These are phyloP conservation scores for Ocimum tenuiflorum DNA, from an alignment of 257 asterid species.

Conservation along the genomic window DNA sequence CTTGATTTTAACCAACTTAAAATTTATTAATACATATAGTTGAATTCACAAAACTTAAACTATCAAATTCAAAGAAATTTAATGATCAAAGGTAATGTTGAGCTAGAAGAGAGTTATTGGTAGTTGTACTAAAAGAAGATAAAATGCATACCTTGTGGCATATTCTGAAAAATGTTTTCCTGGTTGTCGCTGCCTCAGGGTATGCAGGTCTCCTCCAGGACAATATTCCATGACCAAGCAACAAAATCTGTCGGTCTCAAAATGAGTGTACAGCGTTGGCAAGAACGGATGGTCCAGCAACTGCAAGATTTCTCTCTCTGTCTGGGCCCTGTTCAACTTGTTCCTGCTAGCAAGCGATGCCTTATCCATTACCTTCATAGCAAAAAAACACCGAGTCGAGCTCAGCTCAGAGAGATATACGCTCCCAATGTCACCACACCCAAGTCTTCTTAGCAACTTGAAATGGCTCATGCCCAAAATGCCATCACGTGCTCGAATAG, in stretches of 20 bases:
- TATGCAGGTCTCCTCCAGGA: constrained; percentile 74
- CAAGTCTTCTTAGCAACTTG: constrained; percentile 59
- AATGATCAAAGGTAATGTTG: not conserved
- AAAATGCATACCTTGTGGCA: constrained; percentile 48
- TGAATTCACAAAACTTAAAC: not conserved
- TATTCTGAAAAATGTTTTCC: constrained; percentile 71
- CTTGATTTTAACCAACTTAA: not conserved
- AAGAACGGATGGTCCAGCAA: constrained; percentile 73
- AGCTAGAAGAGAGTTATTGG: not conserved
- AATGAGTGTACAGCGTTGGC: constrained; percentile 63
- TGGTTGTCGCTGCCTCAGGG: constrained; percentile 60
- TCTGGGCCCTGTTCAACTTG: constrained; percentile 74
- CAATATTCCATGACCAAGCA: constrained; percentile 83
- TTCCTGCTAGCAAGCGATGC: constrained; percentile 77
- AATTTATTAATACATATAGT: not conserved
- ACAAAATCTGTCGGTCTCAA: constrained; percentile 63
- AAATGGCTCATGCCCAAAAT: constrained; percentile 62
- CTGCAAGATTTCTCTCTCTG: constrained; percentile 68
- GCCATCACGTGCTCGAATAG: constrained; percentile 53
- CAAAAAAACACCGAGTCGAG: constrained; percentile 55
- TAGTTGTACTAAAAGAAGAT: not conserved
- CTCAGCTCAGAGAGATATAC: constrained; percentile 71
- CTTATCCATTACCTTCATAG: constrained; percentile 82
- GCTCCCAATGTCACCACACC: constrained; percentile 85
- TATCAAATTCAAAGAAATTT: not conserved